A percentile compares a stretch with the other conserved stretches of the same genome.
Evolutionary conservation across 2,329 filamentous ascomycete genomes (phyloP).

Genomic region (Hypoxylon rubiginosum): DNA sequence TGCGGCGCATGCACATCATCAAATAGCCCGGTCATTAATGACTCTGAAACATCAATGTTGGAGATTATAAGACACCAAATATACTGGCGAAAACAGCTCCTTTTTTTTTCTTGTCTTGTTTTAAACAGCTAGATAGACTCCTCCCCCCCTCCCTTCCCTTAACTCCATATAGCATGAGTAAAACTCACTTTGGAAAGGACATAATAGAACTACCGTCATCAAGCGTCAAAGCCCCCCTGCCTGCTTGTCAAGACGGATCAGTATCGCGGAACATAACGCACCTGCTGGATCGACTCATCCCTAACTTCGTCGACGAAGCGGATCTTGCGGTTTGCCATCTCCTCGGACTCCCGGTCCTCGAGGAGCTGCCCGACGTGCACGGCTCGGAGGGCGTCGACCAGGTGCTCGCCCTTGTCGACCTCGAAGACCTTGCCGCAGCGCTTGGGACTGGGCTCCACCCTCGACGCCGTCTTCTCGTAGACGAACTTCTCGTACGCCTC

Average conservation of each 20-base stretch:
- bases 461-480: conserved; percentile 20
- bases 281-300: conserved; percentile 9
- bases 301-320: conserved; percentile 28
- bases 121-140: not conserved
- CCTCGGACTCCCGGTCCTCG: not conserved
- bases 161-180: not conserved
- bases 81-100: too few species aligned
- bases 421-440: conserved; percentile 12
- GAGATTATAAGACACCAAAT: not conserved
- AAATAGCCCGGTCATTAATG: not conserved
- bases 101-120: too few species aligned
- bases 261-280: not conserved
- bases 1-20: not conserved
- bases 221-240: conserved; percentile 13
- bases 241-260: conserved; percentile 2
- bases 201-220: not conserved
- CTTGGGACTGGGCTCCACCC: not conserved
- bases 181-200: not conserved
- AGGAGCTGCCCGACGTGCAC: conserved; percentile 11
- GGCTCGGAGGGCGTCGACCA: conserved; percentile 21
- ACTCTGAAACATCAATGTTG: not conserved
- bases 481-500: conserved; percentile 18
- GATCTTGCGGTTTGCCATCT: conserved; percentile 14
- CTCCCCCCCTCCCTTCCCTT: not conserved
- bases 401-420: conserved; percentile 24